These are phyloP conservation scores for Trifolium pratense DNA, from an alignment of 306 rosid species.

Conservation along the genomic window DNA sequence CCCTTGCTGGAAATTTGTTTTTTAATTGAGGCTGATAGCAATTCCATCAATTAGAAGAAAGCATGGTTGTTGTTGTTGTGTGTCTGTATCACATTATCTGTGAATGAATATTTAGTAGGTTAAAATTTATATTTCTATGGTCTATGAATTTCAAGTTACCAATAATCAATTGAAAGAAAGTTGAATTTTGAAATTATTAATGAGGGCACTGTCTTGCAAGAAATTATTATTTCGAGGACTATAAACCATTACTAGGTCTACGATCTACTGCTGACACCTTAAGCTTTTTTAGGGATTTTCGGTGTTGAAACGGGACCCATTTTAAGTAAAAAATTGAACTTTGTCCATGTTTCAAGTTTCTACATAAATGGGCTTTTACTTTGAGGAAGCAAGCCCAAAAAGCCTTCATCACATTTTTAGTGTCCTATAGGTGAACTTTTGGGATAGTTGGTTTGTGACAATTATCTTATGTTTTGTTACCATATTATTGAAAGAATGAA, in stretches of 20 bases:
- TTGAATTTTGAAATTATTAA: constrained; percentile 25
- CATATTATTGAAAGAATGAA: constrained; percentile 9
- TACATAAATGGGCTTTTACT: not conserved
- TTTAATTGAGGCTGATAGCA: not conserved
- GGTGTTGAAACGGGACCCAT: not conserved
- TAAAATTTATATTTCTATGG: constrained; percentile 17
- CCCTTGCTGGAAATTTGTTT: constrained; percentile 8
- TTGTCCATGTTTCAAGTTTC: not conserved
- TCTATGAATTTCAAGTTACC: constrained; percentile 10
- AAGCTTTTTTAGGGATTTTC: constrained; percentile 25
- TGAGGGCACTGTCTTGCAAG: constrained; percentile 9
- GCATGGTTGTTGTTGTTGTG: constrained; percentile 28
- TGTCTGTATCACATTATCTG: constrained; percentile 20
- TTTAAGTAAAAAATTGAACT: not conserved
- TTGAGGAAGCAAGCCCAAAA: not conserved
- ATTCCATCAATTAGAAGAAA: constrained; percentile 9
- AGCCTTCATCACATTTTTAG: not conserved
- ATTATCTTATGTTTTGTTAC: not conserved
- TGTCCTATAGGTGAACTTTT: constrained; percentile 3
- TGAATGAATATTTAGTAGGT: constrained; percentile 25
- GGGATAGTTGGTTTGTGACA: constrained; percentile 17
- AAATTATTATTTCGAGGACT: constrained; percentile 13
- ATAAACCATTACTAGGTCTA: constrained; percentile 25
- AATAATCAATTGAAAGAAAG: constrained; percentile 29
- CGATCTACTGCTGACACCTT: not conserved